Conservation (phyloP, 169 alveolate species). For the Theileria parva region DNA sequence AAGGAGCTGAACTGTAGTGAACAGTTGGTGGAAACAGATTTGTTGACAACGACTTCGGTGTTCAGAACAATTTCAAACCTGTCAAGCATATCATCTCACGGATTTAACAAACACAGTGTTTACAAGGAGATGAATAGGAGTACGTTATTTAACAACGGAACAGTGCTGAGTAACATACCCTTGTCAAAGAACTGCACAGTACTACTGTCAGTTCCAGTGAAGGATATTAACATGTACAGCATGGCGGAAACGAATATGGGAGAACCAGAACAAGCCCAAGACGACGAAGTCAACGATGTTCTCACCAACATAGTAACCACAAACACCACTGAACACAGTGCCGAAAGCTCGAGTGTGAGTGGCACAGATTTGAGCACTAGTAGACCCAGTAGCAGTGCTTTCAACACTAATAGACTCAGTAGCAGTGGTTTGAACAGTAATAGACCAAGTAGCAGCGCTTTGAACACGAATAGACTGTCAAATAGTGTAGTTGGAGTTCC, state of each 20-base stretch:
- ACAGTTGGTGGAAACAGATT: conserved; percentile 33
- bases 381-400: neutral
- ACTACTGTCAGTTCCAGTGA: conserved; percentile 38
- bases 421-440: neutral
- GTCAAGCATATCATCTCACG: neutral
- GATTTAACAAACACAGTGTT: neutral
- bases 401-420: neutral
- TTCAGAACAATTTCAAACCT: conserved; percentile 46
- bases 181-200: conserved; percentile 59
- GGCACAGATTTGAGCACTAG: neutral
- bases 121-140: conserved; percentile 16
- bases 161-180: conserved; percentile 48
- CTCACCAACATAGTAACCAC: neutral
- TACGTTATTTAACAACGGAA: conserved; percentile 47
- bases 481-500: neutral
- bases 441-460: neutral
- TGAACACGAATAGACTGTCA: neutral
- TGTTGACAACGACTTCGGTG: conserved; percentile 46
- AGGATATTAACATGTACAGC: conserved; percentile 23
- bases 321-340: neutral
- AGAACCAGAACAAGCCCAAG: neutral
- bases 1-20: conserved; percentile 24
- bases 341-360: neutral
- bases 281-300: neutral
- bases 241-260: conserved; percentile 16